Percentiles rank a stretch among this genome's conserved stretches.
phyloP scores from a whole-genome alignment of 169 alveolate genomes.

The Plasmodium malariae region DNA sequence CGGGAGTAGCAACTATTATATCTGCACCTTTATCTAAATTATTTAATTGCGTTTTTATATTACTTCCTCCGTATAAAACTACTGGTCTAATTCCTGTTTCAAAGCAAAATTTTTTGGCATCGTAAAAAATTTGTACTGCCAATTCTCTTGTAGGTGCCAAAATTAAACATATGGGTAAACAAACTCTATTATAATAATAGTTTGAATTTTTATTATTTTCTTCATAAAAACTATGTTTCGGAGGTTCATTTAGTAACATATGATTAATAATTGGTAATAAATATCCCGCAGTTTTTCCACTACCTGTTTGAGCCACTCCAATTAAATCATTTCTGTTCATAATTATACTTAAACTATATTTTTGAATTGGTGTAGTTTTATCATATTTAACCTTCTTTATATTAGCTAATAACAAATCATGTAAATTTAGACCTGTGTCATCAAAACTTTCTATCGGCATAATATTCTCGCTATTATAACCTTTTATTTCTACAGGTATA shows the following conservation, averaged over 20 bases:
- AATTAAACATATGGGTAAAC: slow-evolving; percentile 87
- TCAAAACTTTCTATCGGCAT: slow-evolving; percentile 85
- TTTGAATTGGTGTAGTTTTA: slow-evolving; percentile 96
- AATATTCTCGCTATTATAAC: slow-evolving; percentile 82
- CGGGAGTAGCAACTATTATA: slow-evolving; percentile 97
- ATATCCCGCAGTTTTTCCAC: slow-evolving; percentile 99
- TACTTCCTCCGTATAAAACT: slow-evolving; percentile 94
- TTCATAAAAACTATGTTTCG: slow-evolving; percentile 76
- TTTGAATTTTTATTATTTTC: slow-evolving; percentile 28
- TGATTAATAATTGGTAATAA: slow-evolving; percentile 95
- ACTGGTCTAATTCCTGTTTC: slow-evolving; percentile 94
- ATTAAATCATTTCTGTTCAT: slow-evolving; percentile 94
- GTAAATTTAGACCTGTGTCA: slow-evolving; percentile 83
- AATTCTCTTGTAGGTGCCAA: slow-evolving; percentile 99
- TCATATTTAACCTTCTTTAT: slow-evolving; percentile 89
- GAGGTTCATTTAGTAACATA: slow-evolving; percentile 91
- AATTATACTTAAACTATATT: slow-evolving; percentile 95
- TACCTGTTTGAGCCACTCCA: slow-evolving; percentile 99
- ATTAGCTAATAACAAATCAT: slow-evolving; percentile 82
- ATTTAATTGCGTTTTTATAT: slow-evolving; percentile 89
- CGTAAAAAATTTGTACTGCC: slow-evolving; percentile 94
- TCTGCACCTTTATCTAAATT: slow-evolving; percentile 96
- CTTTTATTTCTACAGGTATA: slow-evolving; percentile 92
- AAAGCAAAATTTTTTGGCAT: slow-evolving; percentile 91
- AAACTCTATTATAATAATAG: slow-evolving; percentile 76